Base-by-base conservation (phyloP, 331 rosid species). In the Ulmus americana region DNA sequence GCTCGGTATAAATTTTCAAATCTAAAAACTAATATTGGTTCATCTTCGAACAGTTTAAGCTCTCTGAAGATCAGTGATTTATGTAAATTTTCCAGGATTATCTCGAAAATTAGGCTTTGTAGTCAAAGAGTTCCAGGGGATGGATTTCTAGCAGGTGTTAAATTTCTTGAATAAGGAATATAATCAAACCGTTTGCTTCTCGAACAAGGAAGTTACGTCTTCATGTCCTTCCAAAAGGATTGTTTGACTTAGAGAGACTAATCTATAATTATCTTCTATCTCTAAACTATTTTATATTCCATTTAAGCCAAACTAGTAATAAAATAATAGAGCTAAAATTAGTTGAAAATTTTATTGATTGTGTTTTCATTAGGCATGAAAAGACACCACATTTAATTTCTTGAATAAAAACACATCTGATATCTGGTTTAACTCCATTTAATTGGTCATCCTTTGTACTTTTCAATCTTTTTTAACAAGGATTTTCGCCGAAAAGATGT, bases 281-380 rank as follows among this genome's bases (percentile, higher is more conserved):
- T 55, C 44, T 39, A 10, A 41, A 43, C 35, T 47, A 60, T 47
- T 61, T 54, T 40, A 41, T 43, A 68, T 8, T 55, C 57, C 51
- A 9, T 12, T 61, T 53, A 3, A 71, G 70, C 76, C 55, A 67
- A 73, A 64, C 43, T 35, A 41, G 65, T 50, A 61, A 45, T 68
- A 55, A 48, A 47, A 50, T 55, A 63, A 63, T 57, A 40, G 65
- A 46, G 71, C 81, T 69, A 60, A 70, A 65, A 47, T 65, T 39
- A 39, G 65, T 69, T 58, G 70, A 66, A 54, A 63, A 53, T 58
- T 28, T 15, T 12, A 59, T 12, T 59, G 63, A 65, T 28, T 61
- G 65, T 59, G 65, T 46, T 55, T 49, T 43, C 43, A 73, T 64
- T 72, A 70, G 67, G 58, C 71, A 39, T 59, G 45, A 59, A 47